Conservation (phyloP, 148 eudicot genomes). For the Gaultheria prostrata region DNA sequence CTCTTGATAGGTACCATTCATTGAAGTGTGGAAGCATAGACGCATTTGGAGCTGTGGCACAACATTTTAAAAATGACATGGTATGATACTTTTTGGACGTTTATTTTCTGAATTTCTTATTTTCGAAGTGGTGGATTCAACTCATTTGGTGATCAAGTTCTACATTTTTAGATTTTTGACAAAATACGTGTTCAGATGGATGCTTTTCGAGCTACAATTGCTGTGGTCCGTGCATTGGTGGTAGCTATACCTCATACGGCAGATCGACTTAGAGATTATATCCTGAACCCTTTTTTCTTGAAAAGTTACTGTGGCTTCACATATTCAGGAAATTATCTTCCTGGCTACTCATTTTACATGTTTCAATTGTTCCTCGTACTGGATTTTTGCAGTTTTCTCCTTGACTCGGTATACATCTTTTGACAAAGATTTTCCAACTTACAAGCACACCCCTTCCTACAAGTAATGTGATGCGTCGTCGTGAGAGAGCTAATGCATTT, state of each 20-base stretch:
- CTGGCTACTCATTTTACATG: neutral
- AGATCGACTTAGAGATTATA: conserved; percentile 91
- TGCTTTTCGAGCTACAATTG: conserved; percentile 88
- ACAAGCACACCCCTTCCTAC: conserved; percentile 56
- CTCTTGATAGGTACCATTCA: conserved; percentile 65
- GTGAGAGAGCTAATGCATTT: conserved; percentile 91
- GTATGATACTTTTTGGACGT: conserved; percentile 35
- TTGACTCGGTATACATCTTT: conserved; percentile 76
- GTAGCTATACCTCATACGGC: conserved; percentile 93
- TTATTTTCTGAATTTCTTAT: neutral
- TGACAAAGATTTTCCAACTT: conserved; percentile 85
- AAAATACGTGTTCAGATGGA: conserved; percentile 98
- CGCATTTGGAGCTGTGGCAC: conserved; percentile 97
- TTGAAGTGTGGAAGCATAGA: conserved; percentile 87
- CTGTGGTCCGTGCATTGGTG: conserved; percentile 88
- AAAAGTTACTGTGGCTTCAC: neutral
- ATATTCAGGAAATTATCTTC: neutral
- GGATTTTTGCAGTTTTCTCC: conserved; percentile 29
- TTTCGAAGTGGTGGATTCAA: neutral
- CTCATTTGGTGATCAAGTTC: conserved; percentile 22
- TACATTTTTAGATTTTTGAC: conserved; percentile 72
- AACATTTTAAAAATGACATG: conserved; percentile 86
- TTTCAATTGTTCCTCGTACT: neutral
- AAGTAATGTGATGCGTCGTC: conserved; percentile 68
- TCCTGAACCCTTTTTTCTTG: conserved; percentile 38